Evolutionary conservation across 495 filamentous ascomycete species (phyloP).

Genomic region (Hypoxylon lienhwacheense): DNA sequence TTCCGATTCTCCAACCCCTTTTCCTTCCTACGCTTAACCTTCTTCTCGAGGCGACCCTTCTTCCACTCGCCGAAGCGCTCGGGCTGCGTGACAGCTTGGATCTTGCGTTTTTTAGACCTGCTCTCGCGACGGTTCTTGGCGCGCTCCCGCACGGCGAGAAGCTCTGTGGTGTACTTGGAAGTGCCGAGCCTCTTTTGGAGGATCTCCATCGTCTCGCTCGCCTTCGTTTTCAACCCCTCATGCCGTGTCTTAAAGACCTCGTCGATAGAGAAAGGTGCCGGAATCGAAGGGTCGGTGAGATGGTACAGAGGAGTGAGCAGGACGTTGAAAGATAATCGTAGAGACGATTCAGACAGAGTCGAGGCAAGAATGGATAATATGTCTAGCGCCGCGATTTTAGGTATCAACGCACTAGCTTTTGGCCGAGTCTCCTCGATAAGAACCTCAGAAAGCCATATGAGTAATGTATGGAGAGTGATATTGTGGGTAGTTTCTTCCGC

Average conservation of each 20-base stretch:
- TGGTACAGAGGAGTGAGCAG: conserved; percentile 82
- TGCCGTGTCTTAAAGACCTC: conserved; percentile 66
- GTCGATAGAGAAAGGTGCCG: conserved; percentile 65
- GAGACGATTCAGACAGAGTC: conserved; percentile 57
- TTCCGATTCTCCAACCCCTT: conserved; percentile 68
- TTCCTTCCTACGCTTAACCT: conserved; percentile 80
- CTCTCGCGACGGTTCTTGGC: conserved; percentile 70
- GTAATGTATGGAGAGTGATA: conserved; percentile 65
- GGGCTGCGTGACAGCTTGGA: conserved; percentile 80
- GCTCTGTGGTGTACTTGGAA: conserved; percentile 67
- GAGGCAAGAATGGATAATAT: conserved; percentile 64
- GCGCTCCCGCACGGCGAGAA: conserved; percentile 67
- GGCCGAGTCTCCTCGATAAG: conserved; percentile 76
- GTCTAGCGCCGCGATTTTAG: conserved; percentile 75
- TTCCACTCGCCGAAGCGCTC: conserved; percentile 78
- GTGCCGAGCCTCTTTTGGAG: conserved; percentile 86
- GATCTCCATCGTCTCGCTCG: conserved; percentile 69
- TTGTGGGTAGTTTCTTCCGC: conserved; percentile 47
- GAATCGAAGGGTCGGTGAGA: conserved; percentile 76
- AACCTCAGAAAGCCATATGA: conserved; percentile 72
- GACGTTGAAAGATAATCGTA: conserved; percentile 61
- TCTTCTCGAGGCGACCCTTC: conserved; percentile 80
- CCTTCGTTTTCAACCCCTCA: conserved; percentile 66
- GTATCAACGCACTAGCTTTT: conserved; percentile 59
- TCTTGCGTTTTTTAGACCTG: conserved; percentile 77